A percentile compares a stretch with the other conserved stretches of the same genome.
Evolutionary conservation across 2,329 filamentous ascomycete species (phyloP).

Genomic region (Colletotrichum tamarilloi): DNA sequence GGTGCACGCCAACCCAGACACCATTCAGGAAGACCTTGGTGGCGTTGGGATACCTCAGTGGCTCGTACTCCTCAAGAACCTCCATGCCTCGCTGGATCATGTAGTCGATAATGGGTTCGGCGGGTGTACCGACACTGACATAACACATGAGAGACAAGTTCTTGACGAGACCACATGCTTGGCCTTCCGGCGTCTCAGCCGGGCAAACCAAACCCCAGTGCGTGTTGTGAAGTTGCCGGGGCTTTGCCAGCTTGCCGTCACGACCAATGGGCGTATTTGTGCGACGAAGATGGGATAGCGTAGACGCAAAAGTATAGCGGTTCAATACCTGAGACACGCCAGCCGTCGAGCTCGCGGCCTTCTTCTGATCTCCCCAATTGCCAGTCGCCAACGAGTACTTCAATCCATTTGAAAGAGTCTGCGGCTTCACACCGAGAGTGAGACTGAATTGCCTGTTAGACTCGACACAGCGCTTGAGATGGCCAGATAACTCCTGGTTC

Average conservation of each 20-base stretch:
- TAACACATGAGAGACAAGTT: slow-evolving; percentile 98
- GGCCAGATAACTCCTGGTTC: slow-evolving; percentile 89
- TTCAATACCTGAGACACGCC: slow-evolving; percentile 99
- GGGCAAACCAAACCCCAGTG: slow-evolving; percentile 99
- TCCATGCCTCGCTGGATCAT: slow-evolving; percentile 98
- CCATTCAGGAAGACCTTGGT: slow-evolving; percentile 99
- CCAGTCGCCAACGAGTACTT: slow-evolving; percentile 98
- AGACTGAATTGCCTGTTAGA: slow-evolving; percentile 89
- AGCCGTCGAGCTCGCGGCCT: slow-evolving; percentile 92
- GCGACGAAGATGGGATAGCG: slow-evolving; percentile 93
- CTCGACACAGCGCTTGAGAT: slow-evolving; percentile 93
- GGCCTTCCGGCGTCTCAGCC: slow-evolving; percentile 96
- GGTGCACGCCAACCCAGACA: slow-evolving; percentile 96
- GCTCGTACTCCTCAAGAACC: slow-evolving; percentile 93
- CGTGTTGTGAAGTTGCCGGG: slow-evolving; percentile 96
- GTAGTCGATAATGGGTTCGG: slow-evolving; percentile 91
- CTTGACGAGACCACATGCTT: slow-evolving; percentile 98
- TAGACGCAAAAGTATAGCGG: slow-evolving; percentile 97
- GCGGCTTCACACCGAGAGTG: slow-evolving; percentile 89
- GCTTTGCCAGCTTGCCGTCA: slow-evolving; percentile 98
- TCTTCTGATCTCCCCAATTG: slow-evolving; percentile 99
- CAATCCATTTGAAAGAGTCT: slow-evolving; percentile 90
- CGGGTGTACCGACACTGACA: slow-evolving; percentile 93
- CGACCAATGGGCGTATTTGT: slow-evolving; percentile 98
- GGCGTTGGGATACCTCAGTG: slow-evolving; percentile 84